Conservation (phyloP, 2,329 filamentous ascomycete species). For the Botrytis hyacinthi region DNA sequence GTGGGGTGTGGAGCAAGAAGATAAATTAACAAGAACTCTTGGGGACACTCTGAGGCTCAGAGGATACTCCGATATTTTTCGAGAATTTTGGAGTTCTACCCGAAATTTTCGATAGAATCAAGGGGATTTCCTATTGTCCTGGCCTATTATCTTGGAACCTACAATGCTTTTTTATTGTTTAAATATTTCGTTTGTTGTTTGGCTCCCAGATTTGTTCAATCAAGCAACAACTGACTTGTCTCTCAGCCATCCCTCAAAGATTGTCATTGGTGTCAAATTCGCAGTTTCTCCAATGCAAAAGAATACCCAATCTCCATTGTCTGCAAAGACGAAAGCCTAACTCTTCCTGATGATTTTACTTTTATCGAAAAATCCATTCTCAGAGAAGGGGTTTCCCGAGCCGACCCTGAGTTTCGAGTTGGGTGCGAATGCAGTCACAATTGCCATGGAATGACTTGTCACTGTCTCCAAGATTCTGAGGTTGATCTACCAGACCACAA, state of each 20-base stretch:
- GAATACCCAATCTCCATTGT: constrained; percentile 58
- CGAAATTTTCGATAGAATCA: not conserved
- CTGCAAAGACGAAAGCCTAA: constrained; percentile 58
- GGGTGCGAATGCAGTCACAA: constrained; percentile 67
- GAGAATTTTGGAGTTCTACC: not conserved
- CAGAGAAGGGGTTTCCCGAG: constrained; percentile 56
- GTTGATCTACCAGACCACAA: constrained; percentile 35
- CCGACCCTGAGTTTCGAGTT: constrained; percentile 59
- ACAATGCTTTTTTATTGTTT: not conserved
- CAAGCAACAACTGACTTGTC: constrained; percentile 2
- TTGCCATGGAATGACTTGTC: constrained; percentile 67
- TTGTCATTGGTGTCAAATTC: constrained; percentile 51
- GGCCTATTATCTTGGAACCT: not conserved
- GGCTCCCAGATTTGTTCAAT: too few species aligned
- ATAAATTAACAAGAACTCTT: not conserved
- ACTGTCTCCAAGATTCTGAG: constrained; percentile 61
- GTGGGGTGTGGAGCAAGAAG: not conserved
- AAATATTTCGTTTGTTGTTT: not conserved
- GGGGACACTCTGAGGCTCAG: not conserved
- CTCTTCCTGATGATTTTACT: constrained; percentile 60
- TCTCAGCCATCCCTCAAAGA: constrained; percentile 11
- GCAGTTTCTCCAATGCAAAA: constrained; percentile 50
- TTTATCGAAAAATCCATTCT: constrained; percentile 66
- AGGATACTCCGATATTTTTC: not conserved
- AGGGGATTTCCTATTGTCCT: not conserved